Evolutionary conservation across 2,329 filamentous ascomycete genomes (phyloP), one percentile per base, ranked within the genome.

Genomic region (Aspergillus latus): DNA sequence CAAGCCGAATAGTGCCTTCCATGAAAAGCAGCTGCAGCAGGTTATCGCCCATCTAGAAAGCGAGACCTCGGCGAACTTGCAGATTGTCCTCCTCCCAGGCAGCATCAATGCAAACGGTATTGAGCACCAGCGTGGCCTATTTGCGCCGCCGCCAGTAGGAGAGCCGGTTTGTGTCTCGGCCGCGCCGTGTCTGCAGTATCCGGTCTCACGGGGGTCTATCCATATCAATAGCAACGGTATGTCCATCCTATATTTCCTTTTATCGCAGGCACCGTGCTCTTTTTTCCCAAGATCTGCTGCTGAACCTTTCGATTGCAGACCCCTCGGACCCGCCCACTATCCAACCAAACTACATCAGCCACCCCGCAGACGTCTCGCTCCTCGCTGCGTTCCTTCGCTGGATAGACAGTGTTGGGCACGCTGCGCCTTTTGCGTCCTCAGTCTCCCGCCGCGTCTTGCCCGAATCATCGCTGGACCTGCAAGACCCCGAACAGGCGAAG

Each of bases 201-300:
- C 60, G 1, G 58, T 65, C 1, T 57, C 68, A 9, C 54, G 65
- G 7, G 66, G 66, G 2, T 60, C 58, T 7, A 60, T 66, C 8
- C 62, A 64, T 37, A 61, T 64, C 13, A 26, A 52, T 6, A 57
- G 32, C 6, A 36, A 26, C 7, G 54, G 54, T 57, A 49, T 2
- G 49, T 30, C 13, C 44, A 10, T 34, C 5, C 21, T 7, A 16
- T 7, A 7, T 13, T 3, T 29, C 5, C 10, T 16, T 15, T 21
- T 21, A 21, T 21, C 21, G 21, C 21, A 21, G 21, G 21, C 21
- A 21, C 21, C 21, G 21, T 21, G 21, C 21, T 21, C 21, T 21
- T 21, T 21, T 21, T 21, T 21, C 21, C 21, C 21, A 21, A 21
- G 21, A 21, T 21, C 21, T 21, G 21, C 21, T 21, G 21, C 21